Percentiles rank a stretch among this genome's conserved stretches.
phyloP scores from a whole-genome alignment of 176 grass and related monocot genomes.

The Oropetium thomaeum region DNA sequence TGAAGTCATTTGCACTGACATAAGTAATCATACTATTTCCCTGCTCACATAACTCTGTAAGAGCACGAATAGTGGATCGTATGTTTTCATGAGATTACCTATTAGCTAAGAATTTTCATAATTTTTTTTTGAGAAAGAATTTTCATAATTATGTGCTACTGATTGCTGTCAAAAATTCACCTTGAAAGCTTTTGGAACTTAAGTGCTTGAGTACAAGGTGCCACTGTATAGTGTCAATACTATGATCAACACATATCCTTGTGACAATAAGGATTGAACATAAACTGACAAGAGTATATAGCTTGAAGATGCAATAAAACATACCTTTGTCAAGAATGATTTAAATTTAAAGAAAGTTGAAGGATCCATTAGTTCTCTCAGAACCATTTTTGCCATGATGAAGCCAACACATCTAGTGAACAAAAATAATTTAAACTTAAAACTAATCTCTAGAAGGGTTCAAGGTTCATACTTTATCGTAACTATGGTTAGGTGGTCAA shows the following conservation, averaged over 20 bases:
- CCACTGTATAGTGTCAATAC: neutral
- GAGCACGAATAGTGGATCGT: neutral
- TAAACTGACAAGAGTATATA: neutral
- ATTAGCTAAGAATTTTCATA: neutral
- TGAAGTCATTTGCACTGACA: constrained; percentile 8
- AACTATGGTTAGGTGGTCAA: neutral
- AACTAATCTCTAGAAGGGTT: neutral
- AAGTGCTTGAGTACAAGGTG: constrained; percentile 2
- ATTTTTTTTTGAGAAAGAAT: no score
- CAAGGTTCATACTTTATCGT: neutral
- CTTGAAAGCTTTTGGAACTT: constrained; percentile 12
- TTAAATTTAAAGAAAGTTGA: constrained; percentile 82
- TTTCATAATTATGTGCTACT: constrained; percentile 4
- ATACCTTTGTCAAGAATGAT: constrained; percentile 90
- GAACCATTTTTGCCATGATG: constrained; percentile 91
- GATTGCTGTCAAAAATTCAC: neutral
- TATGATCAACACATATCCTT: constrained; percentile 17
- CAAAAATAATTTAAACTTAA: constrained; percentile 25
- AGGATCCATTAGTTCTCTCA: constrained; percentile 85
- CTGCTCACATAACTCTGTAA: neutral
- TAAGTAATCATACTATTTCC: no score
- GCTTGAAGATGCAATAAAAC: constrained; percentile 2
- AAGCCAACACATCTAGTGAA: constrained; percentile 78
- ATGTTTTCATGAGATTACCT: constrained; percentile 9
- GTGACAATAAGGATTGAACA: neutral